Evolutionary conservation across 1,139 yeast genomes (phyloP).

Genomic region (Blastobotrys niveus): DNA sequence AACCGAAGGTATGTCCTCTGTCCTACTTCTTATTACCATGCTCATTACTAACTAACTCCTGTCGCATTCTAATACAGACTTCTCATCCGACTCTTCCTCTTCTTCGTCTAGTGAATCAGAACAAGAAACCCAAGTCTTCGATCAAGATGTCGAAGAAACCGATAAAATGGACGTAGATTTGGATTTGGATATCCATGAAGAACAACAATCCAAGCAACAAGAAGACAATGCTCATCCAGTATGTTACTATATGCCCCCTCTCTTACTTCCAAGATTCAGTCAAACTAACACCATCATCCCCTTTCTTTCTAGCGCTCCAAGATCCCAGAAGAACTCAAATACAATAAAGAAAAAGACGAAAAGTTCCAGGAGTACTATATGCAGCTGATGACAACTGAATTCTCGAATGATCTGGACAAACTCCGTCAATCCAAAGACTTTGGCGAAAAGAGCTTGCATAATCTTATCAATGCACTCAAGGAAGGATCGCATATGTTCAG

Average conservation of each 20-base stretch:
- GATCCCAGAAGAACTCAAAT: slow-evolving; percentile 20
- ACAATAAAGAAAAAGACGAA: slow-evolving; percentile 17
- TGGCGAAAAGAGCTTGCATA: slow-evolving; percentile 31
- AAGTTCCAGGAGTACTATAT: slow-evolving; percentile 33
- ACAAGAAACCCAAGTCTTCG: slow-evolving; percentile 6
- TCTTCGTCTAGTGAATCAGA: slow-evolving; percentile 3
- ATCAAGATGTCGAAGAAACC: neutral
- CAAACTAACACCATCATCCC: slow-evolving; percentile 10
- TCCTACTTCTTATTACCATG: neutral
- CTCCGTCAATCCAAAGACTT: slow-evolving; percentile 37
- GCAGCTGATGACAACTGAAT: slow-evolving; percentile 33
- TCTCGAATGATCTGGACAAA: slow-evolving; percentile 37
- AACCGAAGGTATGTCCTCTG: slow-evolving; percentile 29
- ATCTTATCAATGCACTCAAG: slow-evolving; percentile 36
- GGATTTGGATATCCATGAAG: slow-evolving; percentile 15
- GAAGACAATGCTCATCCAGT: slow-evolving; percentile 11
- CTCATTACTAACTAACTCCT: too few relatives aligned
- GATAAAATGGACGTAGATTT: slow-evolving; percentile 17
- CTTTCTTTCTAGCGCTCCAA: too few relatives aligned
- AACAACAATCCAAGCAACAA: slow-evolving; percentile 1
- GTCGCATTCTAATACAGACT: slow-evolving; percentile 19
- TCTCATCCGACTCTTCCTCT: slow-evolving; percentile 26
- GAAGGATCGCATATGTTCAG: slow-evolving; percentile 37
- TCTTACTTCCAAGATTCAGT: neutral
- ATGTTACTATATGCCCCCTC: slow-evolving; percentile 4